A percentile compares a stretch with the other conserved stretches of the same genome.
phyloP scores from a whole-genome alignment of 1,284 basidiomycete genomes.

The Ganoderma resinaceum region DNA sequence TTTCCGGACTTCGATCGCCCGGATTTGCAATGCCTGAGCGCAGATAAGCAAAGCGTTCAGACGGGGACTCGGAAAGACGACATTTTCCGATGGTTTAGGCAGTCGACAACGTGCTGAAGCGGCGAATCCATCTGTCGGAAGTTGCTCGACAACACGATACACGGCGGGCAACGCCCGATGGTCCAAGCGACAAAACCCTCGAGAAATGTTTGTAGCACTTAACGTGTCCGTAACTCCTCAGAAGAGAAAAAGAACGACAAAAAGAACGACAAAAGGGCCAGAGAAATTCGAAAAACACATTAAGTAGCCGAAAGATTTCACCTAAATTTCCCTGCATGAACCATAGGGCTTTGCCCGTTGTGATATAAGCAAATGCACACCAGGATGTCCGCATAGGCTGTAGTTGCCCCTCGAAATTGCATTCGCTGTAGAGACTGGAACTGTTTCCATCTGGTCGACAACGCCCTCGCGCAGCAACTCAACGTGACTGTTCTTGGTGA shows the following conservation, averaged over 20 bases:
- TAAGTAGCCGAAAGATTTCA: no score
- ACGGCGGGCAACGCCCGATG: no score
- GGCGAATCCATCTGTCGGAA: slow-evolving; percentile 22
- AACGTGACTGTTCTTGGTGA: slow-evolving; percentile 42
- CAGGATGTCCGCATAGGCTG: slow-evolving; percentile 44
- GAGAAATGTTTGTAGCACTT: no score
- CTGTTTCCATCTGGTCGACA: slow-evolving; percentile 48
- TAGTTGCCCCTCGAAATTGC: slow-evolving; percentile 52
- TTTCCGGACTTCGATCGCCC: slow-evolving; percentile 14
- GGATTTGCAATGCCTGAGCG: slow-evolving; percentile 14
- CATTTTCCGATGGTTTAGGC: slow-evolving; percentile 24
- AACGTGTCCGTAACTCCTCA: no score
- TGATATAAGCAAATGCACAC: slow-evolving; percentile 23
- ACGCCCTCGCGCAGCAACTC: slow-evolving; percentile 55
- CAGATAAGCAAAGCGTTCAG: background rate
- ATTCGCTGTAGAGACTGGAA: slow-evolving; percentile 67
- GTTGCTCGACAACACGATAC: no score
- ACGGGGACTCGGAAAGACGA: no score
- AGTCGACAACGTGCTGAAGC: slow-evolving; percentile 24
- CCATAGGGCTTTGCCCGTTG: no score
- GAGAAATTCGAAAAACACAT: no score
- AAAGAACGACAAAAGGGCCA: no score
- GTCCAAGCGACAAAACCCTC: no score
- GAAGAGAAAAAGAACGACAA: no score
- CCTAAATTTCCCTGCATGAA: no score